Evolutionary conservation across 2,329 filamentous ascomycete genomes (phyloP), one percentile per base, ranked within the genome.

Genomic region (Epichloe festucae): DNA sequence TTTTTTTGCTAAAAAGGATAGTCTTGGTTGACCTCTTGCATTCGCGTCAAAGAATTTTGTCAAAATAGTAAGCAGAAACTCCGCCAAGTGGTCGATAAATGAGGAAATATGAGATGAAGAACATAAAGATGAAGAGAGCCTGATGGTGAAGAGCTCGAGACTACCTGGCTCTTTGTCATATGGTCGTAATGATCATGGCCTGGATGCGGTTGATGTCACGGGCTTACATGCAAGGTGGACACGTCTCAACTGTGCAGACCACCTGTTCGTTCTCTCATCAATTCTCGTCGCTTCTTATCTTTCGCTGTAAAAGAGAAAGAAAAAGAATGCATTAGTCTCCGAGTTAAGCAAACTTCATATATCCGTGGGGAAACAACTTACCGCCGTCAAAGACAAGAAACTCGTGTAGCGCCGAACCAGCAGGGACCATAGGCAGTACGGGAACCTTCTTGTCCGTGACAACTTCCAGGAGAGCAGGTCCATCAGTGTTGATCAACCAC

Each of bases 341-440:
- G 31, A 11, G 1, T 51, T 12, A 8, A 8, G 27, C n/a, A n/a
- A 15, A 17, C 4, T 7, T 10, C 7, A 36, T 3, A 31, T 12
- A 19, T 19, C 23, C 4, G 8, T 34, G 4, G 7, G 46, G 3
- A 21, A 21, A 4, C 4, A 41, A 59, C 66, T 58, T 60, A 66
- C 66, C 65, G 54, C 57, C 59, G 41, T 70, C 67, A 46, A 58
- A 58, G 23, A 62, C 57, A 41, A 97, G 76, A 72, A 97, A 96
- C 70, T 97, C 93, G 66, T 97, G 89, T 62, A 98, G 76, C 54
- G 78, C 91, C 55, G 79, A 84, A 39, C 93, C 93, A 40, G 81
- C 84, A 3, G 91, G 91, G 46, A 98, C 93, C 93, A 97, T 97
- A 39, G 93, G 93, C 63, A 97, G 73, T n/a, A 98, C 91, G 46